Conservation (phyloP, 768 basidiomycete species). For the Suillus fuscotomentosus region DNA sequence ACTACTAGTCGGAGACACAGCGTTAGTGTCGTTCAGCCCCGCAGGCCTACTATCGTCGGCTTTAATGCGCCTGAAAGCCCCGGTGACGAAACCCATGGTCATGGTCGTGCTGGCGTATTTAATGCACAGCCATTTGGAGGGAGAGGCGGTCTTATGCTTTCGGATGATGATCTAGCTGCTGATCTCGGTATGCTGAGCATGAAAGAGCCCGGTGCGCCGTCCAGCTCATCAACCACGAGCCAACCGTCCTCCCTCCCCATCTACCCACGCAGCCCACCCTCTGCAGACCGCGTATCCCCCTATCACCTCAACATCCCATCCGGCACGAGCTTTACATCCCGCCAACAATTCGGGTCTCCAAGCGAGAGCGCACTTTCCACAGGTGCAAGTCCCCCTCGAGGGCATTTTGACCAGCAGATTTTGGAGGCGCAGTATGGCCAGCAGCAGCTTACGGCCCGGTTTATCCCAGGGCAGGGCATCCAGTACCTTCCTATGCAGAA, state of each 20-base stretch:
- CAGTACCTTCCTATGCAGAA: slow-evolving; percentile 48
- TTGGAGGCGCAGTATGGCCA: slow-evolving; percentile 34
- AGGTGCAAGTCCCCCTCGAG: slow-evolving; percentile 49
- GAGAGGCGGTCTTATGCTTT: slow-evolving; percentile 63
- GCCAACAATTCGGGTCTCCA: slow-evolving; percentile 54
- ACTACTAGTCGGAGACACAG: slow-evolving; percentile 83
- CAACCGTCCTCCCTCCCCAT: slow-evolving; percentile 78
- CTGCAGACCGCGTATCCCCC: slow-evolving; percentile 49
- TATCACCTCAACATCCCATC: slow-evolving; percentile 62
- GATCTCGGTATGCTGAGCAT: slow-evolving; percentile 66
- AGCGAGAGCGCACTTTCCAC: slow-evolving; percentile 58
- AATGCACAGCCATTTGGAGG: slow-evolving; percentile 35
- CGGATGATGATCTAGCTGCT: slow-evolving; percentile 78
- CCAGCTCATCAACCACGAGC: slow-evolving; percentile 40
- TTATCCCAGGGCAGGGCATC: slow-evolving; percentile 64
- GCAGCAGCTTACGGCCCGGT: slow-evolving; percentile 51
- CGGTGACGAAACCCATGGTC: slow-evolving; percentile 35
- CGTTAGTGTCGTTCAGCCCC: slow-evolving; percentile 79
- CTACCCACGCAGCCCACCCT: slow-evolving; percentile 63
- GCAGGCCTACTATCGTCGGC: slow-evolving; percentile 62
- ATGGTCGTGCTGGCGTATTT: slow-evolving; percentile 29
- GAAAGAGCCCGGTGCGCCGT: slow-evolving; percentile 30
- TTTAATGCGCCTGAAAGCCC: slow-evolving; percentile 57
- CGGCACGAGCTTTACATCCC: slow-evolving; percentile 41
- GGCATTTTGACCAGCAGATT: slow-evolving; percentile 46